A percentile compares a stretch with the other conserved stretches of the same genome.
phyloP scores from a whole-genome alignment of 2,329 filamentous ascomycete species.

The Pseudonectria foliicola region DNA sequence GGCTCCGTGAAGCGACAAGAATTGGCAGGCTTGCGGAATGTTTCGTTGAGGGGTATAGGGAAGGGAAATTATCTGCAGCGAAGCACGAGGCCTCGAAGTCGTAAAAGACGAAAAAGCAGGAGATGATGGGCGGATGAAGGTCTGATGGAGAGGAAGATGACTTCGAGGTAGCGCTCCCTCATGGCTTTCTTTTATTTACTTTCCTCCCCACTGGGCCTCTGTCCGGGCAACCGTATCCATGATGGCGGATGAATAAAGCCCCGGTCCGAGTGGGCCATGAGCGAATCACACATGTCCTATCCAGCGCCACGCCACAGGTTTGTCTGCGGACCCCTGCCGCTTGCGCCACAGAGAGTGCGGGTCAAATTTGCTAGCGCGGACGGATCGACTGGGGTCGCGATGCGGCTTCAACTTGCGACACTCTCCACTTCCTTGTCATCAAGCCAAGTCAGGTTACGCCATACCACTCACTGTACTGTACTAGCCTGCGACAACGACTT shows the following conservation, averaged over 20 bases:
- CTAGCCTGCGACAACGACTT: no score
- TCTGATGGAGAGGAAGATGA: conserved; percentile 21
- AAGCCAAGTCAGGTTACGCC: no score
- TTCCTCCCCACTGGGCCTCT: conserved; percentile 27
- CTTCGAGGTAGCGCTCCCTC: conserved; percentile 8
- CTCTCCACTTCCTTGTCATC: no score
- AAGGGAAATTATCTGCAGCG: conserved; percentile 16
- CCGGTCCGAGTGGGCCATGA: conserved; percentile 14
- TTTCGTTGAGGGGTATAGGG: conserved; percentile 18
- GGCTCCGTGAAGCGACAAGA: conserved; percentile 37
- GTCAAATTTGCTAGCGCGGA: no score
- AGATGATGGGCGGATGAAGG: conserved; percentile 12
- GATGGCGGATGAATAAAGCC: conserved; percentile 11
- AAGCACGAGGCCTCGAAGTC: conserved; percentile 15
- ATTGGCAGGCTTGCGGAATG: conserved; percentile 36
- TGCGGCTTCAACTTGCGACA: no score
- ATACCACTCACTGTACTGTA: no score
- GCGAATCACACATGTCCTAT: not conserved
- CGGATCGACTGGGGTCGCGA: no score
- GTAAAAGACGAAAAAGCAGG: conserved; percentile 3
- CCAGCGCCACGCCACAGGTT: no score
- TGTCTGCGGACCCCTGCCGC: no score
- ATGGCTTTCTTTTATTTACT: conserved; percentile 40
- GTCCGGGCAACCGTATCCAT: conserved; percentile 29
- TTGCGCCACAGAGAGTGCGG: no score